phyloP scores from a whole-genome alignment of 1,284 basidiomycete species.

The Rhizopogon hawkerae region DNA sequence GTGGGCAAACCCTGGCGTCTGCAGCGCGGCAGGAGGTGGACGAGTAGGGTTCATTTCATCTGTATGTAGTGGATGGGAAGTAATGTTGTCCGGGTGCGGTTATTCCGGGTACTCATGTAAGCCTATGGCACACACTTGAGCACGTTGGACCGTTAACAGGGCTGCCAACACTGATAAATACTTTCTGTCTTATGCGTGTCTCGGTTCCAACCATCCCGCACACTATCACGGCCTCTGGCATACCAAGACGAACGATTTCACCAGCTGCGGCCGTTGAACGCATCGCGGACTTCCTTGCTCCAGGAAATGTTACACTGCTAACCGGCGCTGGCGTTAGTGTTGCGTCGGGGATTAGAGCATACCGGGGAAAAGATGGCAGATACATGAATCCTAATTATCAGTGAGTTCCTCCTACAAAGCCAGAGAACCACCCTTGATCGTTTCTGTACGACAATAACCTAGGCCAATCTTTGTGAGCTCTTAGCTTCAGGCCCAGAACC shows the following conservation, averaged over 20 bases:
- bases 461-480: constrained; percentile 51
- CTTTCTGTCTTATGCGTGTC: constrained; percentile 49
- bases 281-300: constrained; percentile 57
- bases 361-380: constrained; percentile 73
- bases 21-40: constrained; percentile 42
- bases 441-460: neutral
- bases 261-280: constrained; percentile 52
- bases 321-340: constrained; percentile 91
- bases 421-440: neutral
- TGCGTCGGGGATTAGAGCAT: constrained; percentile 86
- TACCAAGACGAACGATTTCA: constrained; percentile 36
- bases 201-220: constrained; percentile 74
- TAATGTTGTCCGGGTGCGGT: too few species aligned
- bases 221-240: constrained; percentile 37
- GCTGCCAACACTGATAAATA: neutral
- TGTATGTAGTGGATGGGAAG: constrained; percentile 7
- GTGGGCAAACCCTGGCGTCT: constrained; percentile 82
- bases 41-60: constrained; percentile 35
- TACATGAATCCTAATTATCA: constrained; percentile 91
- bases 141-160: too few species aligned
- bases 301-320: constrained; percentile 64
- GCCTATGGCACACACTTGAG: too few species aligned
- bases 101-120: neutral
- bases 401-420: constrained; percentile 35
- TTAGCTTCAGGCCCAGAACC: neutral